Evolutionary conservation across 1,139 yeast species (phyloP).

Genomic region (Yamadazyma taylorii): DNA sequence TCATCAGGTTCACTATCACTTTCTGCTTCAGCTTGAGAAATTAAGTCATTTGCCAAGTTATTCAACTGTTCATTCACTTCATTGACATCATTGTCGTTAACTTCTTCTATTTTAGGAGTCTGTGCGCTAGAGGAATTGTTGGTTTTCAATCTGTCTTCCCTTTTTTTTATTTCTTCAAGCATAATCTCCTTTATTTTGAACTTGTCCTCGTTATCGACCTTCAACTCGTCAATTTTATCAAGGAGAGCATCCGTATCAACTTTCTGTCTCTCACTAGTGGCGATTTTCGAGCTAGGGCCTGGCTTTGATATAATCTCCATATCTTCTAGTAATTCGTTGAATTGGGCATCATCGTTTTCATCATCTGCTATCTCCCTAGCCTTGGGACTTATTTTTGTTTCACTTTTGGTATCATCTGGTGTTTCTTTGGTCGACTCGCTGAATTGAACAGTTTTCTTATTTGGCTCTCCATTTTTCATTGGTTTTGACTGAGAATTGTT

Average conservation of each 20-base stretch:
- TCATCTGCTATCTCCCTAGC: too few species aligned
- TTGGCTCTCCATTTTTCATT: not conserved
- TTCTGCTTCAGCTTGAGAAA: constrained; percentile 3
- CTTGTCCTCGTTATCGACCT: constrained; percentile 53
- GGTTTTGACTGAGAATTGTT: constrained; percentile 17
- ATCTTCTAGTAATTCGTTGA: constrained; percentile 47
- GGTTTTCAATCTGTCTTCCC: not conserved
- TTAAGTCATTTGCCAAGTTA: constrained; percentile 1
- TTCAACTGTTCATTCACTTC: not conserved
- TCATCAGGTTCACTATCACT: constrained; percentile 5
- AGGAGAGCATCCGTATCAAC: constrained; percentile 20
- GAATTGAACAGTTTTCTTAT: constrained; percentile 5
- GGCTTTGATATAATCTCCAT: constrained; percentile 38
- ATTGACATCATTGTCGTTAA: not conserved
- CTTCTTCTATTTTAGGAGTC: constrained; percentile 3
- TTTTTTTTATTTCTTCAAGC: constrained; percentile 17
- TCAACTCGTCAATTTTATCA: constrained; percentile 31
- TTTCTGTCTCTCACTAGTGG: not conserved
- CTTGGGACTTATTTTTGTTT: not conserved
- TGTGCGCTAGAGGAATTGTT: not conserved
- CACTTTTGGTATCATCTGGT: not conserved
- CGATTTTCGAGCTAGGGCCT: not conserved
- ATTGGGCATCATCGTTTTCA: constrained; percentile 30
- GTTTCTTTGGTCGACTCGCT: constrained; percentile 2
- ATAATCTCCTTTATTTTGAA: constrained; percentile 38